Conservation (phyloP, 306 rosid genomes). For the Herpetospermum pedunculosum region DNA sequence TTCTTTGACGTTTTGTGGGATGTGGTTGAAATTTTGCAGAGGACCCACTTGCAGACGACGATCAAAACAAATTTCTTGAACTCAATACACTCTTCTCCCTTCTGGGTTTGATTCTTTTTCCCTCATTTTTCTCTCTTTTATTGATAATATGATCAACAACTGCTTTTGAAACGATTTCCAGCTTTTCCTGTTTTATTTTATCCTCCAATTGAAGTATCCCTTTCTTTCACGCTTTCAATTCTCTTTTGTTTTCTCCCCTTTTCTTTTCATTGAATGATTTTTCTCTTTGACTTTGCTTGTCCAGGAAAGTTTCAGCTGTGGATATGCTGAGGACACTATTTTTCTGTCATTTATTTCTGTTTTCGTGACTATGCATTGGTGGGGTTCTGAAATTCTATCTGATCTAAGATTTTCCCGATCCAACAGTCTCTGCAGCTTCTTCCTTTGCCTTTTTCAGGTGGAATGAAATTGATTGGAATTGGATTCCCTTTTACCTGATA, state of each 20-base stretch:
- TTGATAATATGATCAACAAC: slow-evolving; percentile 1
- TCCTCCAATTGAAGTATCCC: slow-evolving; percentile 33
- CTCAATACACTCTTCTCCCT: background rate
- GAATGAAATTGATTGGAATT: slow-evolving; percentile 16
- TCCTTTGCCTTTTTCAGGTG: slow-evolving; percentile 33
- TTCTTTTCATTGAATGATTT: slow-evolving; percentile 6
- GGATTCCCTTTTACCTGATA: slow-evolving; percentile 1
- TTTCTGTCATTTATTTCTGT: slow-evolving; percentile 14
- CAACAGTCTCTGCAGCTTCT: slow-evolving; percentile 23
- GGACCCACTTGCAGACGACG: slow-evolving; percentile 41
- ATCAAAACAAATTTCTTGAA: slow-evolving; percentile 8
- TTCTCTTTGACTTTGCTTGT: slow-evolving; percentile 1
- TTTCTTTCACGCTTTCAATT: slow-evolving; percentile 19
- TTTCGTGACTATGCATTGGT: slow-evolving; percentile 30
- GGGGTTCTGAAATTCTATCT: slow-evolving; percentile 33
- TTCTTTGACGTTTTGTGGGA: slow-evolving; percentile 45
- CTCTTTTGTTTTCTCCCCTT: background rate
- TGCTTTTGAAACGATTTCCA: slow-evolving; percentile 17
- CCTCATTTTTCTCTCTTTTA: slow-evolving; percentile 17
- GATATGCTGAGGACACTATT: slow-evolving; percentile 16
- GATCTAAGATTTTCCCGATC: slow-evolving; percentile 38
- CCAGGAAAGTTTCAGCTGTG: slow-evolving; percentile 8
- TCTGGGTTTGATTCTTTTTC: slow-evolving; percentile 18
- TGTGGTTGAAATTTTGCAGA: slow-evolving; percentile 25
- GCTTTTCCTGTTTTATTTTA: slow-evolving; percentile 12